A percentile compares a stretch with the other conserved stretches of the same genome.
These are phyloP conservation scores for Phialemoniopsis sp. DNA, from an alignment of 2,329 filamentous ascomycete species.

Conservation along the genomic window DNA sequence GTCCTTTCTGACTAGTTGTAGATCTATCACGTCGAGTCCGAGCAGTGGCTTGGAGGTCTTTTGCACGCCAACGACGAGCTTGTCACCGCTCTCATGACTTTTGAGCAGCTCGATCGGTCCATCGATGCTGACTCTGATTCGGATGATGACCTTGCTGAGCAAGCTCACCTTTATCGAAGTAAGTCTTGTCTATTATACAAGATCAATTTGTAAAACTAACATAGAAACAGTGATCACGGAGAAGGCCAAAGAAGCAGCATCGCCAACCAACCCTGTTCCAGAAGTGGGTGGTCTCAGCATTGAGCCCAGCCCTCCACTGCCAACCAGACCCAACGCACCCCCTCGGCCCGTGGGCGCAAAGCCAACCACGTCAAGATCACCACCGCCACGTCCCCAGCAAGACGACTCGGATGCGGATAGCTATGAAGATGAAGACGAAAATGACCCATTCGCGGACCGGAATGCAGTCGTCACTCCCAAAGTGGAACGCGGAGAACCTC, in stretches of 20 bases:
- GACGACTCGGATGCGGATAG: conserved; percentile 47
- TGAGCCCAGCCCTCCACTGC: conserved; percentile 26
- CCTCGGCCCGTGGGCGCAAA: conserved; percentile 43
- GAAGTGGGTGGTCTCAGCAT: conserved; percentile 43
- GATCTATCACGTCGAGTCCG: conserved; percentile 87
- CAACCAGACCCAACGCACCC: conserved; percentile 37
- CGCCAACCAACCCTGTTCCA: conserved; percentile 25
- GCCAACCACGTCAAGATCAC: conserved; percentile 43
- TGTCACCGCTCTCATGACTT: conserved; percentile 89
- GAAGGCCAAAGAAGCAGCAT: conserved; percentile 43
- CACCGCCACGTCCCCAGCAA: conserved; percentile 27
- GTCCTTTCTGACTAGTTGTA: conserved; percentile 22
- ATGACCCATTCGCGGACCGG: conserved; percentile 81
- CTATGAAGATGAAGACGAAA: conserved; percentile 70
- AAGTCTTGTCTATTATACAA: conserved; percentile 17
- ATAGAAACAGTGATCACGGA: conserved; percentile 42
- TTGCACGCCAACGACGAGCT: conserved; percentile 95
- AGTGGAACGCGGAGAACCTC: conserved; percentile 30
- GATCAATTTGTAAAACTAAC: conserved; percentile 13
- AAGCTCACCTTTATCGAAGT: conserved; percentile 62
- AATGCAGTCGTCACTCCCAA: conserved; percentile 56
- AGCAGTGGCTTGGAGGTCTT: conserved; percentile 87
- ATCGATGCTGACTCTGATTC: conserved; percentile 73
- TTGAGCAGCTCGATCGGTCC: conserved; percentile 86
- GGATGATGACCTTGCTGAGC: conserved; percentile 63